phyloP scores from a whole-genome alignment of 2,329 filamentous ascomycete genomes.

The Allantophomopsis cytisporea region DNA sequence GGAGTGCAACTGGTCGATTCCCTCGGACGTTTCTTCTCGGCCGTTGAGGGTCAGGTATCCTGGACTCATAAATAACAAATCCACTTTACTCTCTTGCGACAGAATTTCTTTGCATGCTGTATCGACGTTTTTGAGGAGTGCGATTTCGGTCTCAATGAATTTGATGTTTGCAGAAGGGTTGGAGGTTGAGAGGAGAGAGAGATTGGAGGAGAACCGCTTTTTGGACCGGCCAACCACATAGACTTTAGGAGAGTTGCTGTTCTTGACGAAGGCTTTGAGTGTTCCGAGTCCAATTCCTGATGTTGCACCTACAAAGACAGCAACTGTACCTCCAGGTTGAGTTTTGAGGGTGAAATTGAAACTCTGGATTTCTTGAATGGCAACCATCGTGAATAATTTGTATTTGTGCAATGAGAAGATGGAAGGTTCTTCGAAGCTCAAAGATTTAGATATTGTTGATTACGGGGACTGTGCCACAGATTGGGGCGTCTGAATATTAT shows the following conservation, averaged over 20 bases:
- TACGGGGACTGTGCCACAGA: no score
- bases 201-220: conserved; percentile 16
- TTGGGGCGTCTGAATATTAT: no score
- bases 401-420: no score
- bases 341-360: not conserved
- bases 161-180: conserved; percentile 22
- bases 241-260: conserved; percentile 24
- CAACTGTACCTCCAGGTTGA: conserved; percentile 7
- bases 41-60: not conserved
- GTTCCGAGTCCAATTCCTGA: conserved; percentile 34
- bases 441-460: no score
- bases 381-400: not conserved
- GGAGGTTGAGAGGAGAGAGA: conserved; percentile 22
- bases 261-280: conserved; percentile 24
- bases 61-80: not conserved
- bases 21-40: conserved; percentile 14
- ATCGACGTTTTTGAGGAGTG: not conserved
- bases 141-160: not conserved
- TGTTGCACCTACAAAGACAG: conserved; percentile 36
- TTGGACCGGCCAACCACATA: conserved; percentile 33
- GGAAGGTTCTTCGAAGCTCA: no score
- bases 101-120: not conserved
- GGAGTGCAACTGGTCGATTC: conserved; percentile 12
- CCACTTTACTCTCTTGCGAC: not conserved
- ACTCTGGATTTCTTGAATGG: not conserved